These are phyloP conservation scores for Fusarium liriodendri DNA, from an alignment of 2,329 filamentous ascomycete genomes.

Conservation along the genomic window DNA sequence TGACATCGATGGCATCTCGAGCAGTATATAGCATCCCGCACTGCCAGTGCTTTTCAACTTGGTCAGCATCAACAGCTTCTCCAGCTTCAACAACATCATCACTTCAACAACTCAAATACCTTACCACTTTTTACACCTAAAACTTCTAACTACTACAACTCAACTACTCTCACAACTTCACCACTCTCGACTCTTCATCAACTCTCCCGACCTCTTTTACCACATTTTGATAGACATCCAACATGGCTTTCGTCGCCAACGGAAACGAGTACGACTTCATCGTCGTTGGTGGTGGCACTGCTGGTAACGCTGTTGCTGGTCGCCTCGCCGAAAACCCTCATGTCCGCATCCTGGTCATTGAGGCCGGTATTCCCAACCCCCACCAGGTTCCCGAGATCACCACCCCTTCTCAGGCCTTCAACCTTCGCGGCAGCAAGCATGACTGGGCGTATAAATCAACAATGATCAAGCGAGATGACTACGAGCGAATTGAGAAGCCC, in stretches of 20 bases:
- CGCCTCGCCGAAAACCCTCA: slow-evolving; percentile 49
- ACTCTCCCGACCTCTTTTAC: not conserved
- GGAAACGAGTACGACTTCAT: not conserved
- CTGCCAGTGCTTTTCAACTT: not conserved
- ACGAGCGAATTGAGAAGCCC: slow-evolving; percentile 71
- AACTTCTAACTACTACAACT: not conserved
- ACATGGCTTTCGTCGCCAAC: not conserved
- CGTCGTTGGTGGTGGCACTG: slow-evolving; percentile 43
- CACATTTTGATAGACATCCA: not conserved
- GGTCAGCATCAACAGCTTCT: not conserved
- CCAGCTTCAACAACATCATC: not conserved
- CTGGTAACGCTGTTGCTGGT: slow-evolving; percentile 49
- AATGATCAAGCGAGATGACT: slow-evolving; percentile 68
- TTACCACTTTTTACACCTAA: no score
- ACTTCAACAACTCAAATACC: not conserved
- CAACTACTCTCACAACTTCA: not conserved
- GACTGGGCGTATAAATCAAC: slow-evolving; percentile 73
- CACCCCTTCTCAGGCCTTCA: slow-evolving; percentile 64
- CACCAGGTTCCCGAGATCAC: slow-evolving; percentile 61
- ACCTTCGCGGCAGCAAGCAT: slow-evolving; percentile 64
- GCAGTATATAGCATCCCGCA: not conserved
- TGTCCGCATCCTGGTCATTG: slow-evolving; percentile 58
- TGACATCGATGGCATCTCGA: not conserved
- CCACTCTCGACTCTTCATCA: not conserved
- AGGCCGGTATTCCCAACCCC: slow-evolving; percentile 62